Conservation (phyloP, 2,329 filamentous ascomycete species). For the Trichophyton rubrum region DNA sequence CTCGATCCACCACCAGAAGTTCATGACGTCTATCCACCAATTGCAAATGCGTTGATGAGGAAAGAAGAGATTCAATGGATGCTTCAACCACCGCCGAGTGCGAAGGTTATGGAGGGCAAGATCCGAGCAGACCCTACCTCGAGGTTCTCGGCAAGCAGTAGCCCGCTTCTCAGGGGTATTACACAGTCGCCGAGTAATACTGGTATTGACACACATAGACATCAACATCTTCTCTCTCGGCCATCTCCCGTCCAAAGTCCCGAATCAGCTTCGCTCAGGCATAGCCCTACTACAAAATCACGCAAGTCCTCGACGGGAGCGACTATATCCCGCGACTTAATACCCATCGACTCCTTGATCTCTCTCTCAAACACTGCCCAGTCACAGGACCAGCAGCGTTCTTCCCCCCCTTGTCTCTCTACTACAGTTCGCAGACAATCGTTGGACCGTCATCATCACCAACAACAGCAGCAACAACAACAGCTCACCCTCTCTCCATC, state of each 20-base stretch:
- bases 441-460: neutral
- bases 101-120: conserved; percentile 83
- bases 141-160: neutral
- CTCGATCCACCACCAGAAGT: conserved; percentile 55
- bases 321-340: neutral
- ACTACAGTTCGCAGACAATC: neutral
- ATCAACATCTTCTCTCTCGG: neutral
- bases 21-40: conserved; percentile 75
- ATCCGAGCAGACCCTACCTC: conserved; percentile 29
- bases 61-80: conserved; percentile 73
- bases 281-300: neutral
- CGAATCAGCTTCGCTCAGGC: neutral
- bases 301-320: neutral
- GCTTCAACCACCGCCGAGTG: conserved; percentile 80
- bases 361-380: neutral
- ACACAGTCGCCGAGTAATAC: neutral
- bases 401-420: neutral
- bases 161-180: neutral
- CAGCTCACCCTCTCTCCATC: neutral
- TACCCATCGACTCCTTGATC: neutral
- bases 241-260: neutral
- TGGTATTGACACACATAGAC: neutral
- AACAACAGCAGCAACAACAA: neutral
- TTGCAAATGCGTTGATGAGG: conserved; percentile 60
- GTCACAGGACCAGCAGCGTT: neutral